Base-by-base conservation (phyloP, 257 asterid species). In the Solanum pennellii region DNA sequence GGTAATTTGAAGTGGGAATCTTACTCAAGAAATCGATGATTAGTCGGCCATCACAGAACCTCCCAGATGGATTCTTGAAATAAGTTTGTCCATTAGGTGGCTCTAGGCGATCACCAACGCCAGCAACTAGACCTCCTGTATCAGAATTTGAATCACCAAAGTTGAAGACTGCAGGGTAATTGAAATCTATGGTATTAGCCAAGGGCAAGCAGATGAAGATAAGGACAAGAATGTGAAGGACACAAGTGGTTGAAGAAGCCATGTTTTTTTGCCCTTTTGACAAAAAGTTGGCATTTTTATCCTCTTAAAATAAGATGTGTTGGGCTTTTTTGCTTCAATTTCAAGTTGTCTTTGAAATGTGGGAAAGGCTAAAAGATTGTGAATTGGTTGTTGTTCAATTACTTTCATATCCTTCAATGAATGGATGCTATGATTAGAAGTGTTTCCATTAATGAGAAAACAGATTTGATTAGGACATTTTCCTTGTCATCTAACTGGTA, bases 141-240 rank as follows among this genome's bases (percentile, higher is more conserved):
- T 97, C 99, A 15, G 99, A 97, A 89, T 97, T 97, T 11, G 99
- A 97, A 91, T 97, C 99, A 1, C 99, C 99, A n/a, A 97, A 97
- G 90, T 97, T 97, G 96, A 97, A 94, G 83, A 96, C 97, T 31
- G 98, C 98, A 7, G 99, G 98, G 49, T 89, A 97, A 82, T 93
- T 93, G 93, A 96, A 96, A 86, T 96, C 97, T 42, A 95, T 60
- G 84, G 99, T 88, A 86, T 9, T 86, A 83, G 94, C 72, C 83
- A 56, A 37, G 37, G 92, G 90, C 16, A 91, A 86, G 90, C 83
- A 77, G 87, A 87, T 5, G 59, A 89, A 60, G 83, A 92, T 18
- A 15, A 92, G 15, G 62, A 77, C 44, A 84, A 84, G 90, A 62
- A 75, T 83, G 42, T 85, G 91, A 66, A 94, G 45, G 71, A 82